A percentile compares a stretch with the other conserved stretches of the same genome.
Conservation (phyloP, 2,329 filamentous ascomycete species). For the Colletotrichum sp. region DNA sequence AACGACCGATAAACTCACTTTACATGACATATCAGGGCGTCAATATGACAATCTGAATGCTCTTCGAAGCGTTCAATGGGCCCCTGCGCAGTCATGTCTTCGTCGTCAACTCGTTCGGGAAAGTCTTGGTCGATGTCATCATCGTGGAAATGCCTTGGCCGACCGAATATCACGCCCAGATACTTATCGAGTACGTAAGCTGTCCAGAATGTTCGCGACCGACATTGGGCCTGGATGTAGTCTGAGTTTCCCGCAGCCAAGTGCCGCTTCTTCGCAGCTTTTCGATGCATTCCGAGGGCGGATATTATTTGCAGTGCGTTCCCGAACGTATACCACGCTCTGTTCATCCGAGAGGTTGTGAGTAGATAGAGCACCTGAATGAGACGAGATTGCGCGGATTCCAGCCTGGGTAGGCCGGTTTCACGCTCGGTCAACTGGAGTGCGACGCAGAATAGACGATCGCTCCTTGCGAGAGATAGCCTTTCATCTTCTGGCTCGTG, state of each 20-base stretch:
- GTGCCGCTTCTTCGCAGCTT: conserved; percentile 34
- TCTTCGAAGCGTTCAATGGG: conserved; percentile 29
- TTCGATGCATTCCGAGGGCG: conserved; percentile 44
- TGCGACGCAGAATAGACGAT: conserved; percentile 48
- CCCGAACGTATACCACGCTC: conserved; percentile 66
- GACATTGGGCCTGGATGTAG: conserved; percentile 54
- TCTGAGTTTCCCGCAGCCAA: conserved; percentile 29
- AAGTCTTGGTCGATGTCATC: conserved; percentile 68
- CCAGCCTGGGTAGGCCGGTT: conserved; percentile 32
- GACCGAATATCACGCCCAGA: conserved; percentile 66
- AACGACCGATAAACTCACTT: conserved; percentile 24
- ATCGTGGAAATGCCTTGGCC: conserved; percentile 65
- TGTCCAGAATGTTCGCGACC: conserved; percentile 65
- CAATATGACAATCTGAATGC: conserved; percentile 52
- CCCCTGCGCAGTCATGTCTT: conserved; percentile 52
- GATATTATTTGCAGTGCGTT: conserved; percentile 58
- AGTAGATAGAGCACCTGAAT: conserved; percentile 64
- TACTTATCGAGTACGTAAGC: conserved; percentile 69
- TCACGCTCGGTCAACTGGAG: conserved; percentile 35
- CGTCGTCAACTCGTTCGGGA: conserved; percentile 59
- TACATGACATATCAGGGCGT: conserved; percentile 50
- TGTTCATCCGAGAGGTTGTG: conserved; percentile 63
- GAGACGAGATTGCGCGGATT: conserved; percentile 62
- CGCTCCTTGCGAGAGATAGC: conserved; percentile 32
- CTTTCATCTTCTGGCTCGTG: conserved; percentile 28